These are phyloP conservation scores for Skeletonema marinoi DNA, from an alignment of 108 stramenopile species.

Conservation along the genomic window DNA sequence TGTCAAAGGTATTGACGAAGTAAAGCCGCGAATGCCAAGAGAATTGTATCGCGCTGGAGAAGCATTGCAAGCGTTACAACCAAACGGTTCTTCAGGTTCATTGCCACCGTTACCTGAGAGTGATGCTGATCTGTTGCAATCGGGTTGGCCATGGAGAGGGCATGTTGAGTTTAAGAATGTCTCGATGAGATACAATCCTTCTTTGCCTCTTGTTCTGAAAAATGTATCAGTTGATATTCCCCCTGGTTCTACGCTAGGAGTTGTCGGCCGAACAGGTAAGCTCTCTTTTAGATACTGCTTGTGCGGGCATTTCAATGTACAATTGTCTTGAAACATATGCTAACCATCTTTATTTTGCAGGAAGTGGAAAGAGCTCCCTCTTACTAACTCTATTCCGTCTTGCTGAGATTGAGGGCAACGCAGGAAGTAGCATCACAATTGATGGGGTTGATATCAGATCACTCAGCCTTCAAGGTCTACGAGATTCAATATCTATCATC, in stretches of 20 bases:
- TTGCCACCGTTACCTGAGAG: slow-evolving; percentile 49
- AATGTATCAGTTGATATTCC: slow-evolving; percentile 57
- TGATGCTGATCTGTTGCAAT: slow-evolving; percentile 64
- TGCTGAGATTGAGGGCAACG: slow-evolving; percentile 67
- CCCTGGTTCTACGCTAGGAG: slow-evolving; percentile 69
- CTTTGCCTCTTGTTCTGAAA: slow-evolving; percentile 65
- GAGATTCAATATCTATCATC: slow-evolving; percentile 85
- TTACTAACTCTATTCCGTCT: slow-evolving; percentile 90
- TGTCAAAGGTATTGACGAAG: slow-evolving; percentile 9
- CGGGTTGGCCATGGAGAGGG: slow-evolving; percentile 87
- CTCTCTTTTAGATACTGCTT: too few species aligned
- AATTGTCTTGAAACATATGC: not conserved
- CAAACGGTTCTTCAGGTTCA: not conserved
- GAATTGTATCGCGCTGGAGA: slow-evolving; percentile 45
- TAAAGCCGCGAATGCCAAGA: slow-evolving; percentile 3
- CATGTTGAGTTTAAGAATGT: slow-evolving; percentile 69
- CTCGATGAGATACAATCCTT: slow-evolving; percentile 73
- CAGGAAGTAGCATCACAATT: slow-evolving; percentile 75
- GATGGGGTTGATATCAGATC: slow-evolving; percentile 92
- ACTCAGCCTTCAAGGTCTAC: slow-evolving; percentile 76
- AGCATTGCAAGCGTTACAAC: slow-evolving; percentile 25
- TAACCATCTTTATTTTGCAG: slow-evolving; percentile 20
- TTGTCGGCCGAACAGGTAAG: slow-evolving; percentile 72
- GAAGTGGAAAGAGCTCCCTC: slow-evolving; percentile 86
- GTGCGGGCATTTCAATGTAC: not conserved